Evolutionary conservation across 495 filamentous ascomycete species (phyloP).

Genomic region (Aspergillus bridgeri): DNA sequence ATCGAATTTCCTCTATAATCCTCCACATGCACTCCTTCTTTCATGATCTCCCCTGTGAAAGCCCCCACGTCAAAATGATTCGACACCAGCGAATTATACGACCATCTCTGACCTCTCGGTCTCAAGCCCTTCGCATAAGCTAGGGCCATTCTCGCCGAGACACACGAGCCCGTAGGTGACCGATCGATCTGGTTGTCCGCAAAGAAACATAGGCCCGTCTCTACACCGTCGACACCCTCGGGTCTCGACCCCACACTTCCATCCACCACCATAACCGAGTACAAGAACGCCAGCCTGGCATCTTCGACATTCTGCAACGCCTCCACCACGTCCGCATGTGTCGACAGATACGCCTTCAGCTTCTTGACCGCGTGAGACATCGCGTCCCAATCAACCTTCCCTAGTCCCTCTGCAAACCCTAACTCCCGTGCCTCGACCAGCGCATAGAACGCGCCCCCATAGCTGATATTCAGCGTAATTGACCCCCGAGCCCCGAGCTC

Average conservation of each 20-base stretch:
- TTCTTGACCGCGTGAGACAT: slow-evolving; percentile 11
- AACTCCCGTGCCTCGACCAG: slow-evolving; percentile 18
- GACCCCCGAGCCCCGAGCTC: slow-evolving; percentile 14
- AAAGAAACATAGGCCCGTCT: slow-evolving; percentile 25
- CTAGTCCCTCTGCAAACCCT: slow-evolving; percentile 17
- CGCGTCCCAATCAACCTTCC: slow-evolving; percentile 14
- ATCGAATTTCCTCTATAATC: background rate
- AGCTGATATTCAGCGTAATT: slow-evolving; percentile 20
- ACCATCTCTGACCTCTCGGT: slow-evolving; percentile 16
- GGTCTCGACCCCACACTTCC: slow-evolving; percentile 8
- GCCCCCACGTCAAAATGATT: slow-evolving; percentile 18
- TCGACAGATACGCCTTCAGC: slow-evolving; percentile 18
- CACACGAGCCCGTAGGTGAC: slow-evolving; percentile 26
- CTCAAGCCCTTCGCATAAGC: slow-evolving; percentile 19
- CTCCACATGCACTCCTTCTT: background rate
- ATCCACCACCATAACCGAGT: slow-evolving; percentile 26
- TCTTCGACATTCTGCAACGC: slow-evolving; percentile 20
- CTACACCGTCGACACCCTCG: slow-evolving; percentile 10
- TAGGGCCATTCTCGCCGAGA: slow-evolving; percentile 19
- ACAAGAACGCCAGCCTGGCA: slow-evolving; percentile 20
- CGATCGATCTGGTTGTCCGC: slow-evolving; percentile 26
- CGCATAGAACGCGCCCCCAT: slow-evolving; percentile 28
- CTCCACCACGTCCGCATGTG: slow-evolving; percentile 9
- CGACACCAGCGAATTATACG: slow-evolving; percentile 28
- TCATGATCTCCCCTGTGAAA: slow-evolving; percentile 15